Evolutionary conservation across 2,329 filamentous ascomycete species (phyloP).

Genomic region (Xylaria digitata): DNA sequence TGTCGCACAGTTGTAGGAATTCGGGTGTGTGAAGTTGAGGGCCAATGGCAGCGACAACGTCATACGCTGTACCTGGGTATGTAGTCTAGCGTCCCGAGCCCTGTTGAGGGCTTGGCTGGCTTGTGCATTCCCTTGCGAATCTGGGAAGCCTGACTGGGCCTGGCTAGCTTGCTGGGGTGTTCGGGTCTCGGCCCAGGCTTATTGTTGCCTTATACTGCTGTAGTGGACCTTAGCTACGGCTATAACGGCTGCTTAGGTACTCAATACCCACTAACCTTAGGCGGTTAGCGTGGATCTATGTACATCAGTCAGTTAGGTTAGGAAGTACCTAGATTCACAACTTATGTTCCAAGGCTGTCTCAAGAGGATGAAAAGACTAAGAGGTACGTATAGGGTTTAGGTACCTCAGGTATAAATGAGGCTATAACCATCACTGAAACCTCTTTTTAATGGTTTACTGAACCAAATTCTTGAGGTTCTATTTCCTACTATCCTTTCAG

Average conservation of each 20-base stretch:
- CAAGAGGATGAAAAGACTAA: too few relatives aligned
- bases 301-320: too few relatives aligned
- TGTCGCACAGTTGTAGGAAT: constrained; percentile 11
- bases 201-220: too few relatives aligned
- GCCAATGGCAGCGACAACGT: constrained; percentile 32
- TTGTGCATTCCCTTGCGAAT: not conserved
- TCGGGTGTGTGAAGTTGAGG: constrained; percentile 16
- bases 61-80: constrained; percentile 40
- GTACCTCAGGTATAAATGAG: not conserved
- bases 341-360: too few relatives aligned
- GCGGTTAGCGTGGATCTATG: too few relatives aligned
- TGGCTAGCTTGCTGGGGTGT: not conserved
- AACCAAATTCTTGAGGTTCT: not conserved
- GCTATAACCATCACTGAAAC: not conserved
- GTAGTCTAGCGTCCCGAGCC: not conserved
- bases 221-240: not conserved
- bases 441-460: not conserved
- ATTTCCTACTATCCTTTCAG: not conserved
- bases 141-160: not conserved
- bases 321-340: not conserved
- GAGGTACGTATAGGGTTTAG: too few relatives aligned
- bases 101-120: not conserved
- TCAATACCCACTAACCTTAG: too few relatives aligned
- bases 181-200: not conserved
- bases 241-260: too few relatives aligned